phyloP scores from a whole-genome alignment of 2,329 filamentous ascomycete species.

The Venturia carpophila region DNA sequence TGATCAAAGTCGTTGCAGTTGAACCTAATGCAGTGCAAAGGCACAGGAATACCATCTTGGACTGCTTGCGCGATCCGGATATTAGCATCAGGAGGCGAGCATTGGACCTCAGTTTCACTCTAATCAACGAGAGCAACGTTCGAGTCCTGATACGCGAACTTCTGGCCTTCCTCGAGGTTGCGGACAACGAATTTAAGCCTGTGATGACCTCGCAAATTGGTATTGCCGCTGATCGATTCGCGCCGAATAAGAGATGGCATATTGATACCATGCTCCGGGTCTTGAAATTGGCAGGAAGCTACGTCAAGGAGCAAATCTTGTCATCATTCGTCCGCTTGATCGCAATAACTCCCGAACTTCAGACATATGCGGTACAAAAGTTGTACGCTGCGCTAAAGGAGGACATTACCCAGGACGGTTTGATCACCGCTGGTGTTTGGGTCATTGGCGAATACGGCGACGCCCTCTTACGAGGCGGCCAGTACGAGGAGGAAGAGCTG shows the following conservation, averaged over 20 bases:
- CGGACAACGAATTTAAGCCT: constrained; percentile 97
- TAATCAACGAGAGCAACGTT: constrained; percentile 96
- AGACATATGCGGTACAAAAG: constrained; percentile 95
- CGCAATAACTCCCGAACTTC: constrained; percentile 85
- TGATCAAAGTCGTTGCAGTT: constrained; percentile 96
- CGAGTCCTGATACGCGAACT: constrained; percentile 88
- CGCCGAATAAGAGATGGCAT: constrained; percentile 97
- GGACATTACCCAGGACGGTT: constrained; percentile 93
- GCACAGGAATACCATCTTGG: constrained; percentile 93
- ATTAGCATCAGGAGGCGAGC: constrained; percentile 94
- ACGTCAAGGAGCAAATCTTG: constrained; percentile 94
- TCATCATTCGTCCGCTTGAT: constrained; percentile 95
- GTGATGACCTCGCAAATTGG: constrained; percentile 98
- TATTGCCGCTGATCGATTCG: constrained; percentile 89
- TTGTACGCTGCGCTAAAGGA: constrained; percentile 85
- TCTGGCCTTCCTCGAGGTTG: constrained; percentile 89
- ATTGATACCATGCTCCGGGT: constrained; percentile 96
- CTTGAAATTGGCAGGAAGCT: constrained; percentile 86
- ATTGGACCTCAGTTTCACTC: constrained; percentile 93
- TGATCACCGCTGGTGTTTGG: constrained; percentile 91
- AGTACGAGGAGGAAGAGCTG: constrained; percentile 90
- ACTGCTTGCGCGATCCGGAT: constrained; percentile 92
- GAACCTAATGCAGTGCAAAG: constrained; percentile 96
- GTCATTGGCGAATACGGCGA: constrained; percentile 97
- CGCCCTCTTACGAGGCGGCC: constrained; percentile 75